phyloP scores from a whole-genome alignment of 1,284 basidiomycete genomes.

The Fomitopsis palustris region DNA sequence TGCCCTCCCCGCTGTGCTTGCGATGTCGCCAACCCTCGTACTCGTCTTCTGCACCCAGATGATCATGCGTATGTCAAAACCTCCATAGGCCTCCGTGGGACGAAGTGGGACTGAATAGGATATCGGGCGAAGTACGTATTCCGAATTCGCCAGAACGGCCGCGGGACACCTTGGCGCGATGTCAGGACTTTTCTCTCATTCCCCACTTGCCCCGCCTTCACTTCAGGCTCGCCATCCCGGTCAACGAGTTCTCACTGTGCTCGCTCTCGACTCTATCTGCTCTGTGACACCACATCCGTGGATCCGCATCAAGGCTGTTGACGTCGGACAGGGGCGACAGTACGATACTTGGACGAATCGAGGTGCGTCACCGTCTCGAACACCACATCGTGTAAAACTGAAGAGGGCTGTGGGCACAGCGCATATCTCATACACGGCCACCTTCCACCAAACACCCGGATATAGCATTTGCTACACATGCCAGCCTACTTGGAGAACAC shows the following conservation, averaged over 20 bases:
- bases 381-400: background rate
- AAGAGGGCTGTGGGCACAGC: background rate
- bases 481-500: conserved; percentile 29
- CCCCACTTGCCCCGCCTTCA: background rate
- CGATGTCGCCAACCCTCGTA: too few species aligned
- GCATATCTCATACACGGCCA: background rate
- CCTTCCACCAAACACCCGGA: background rate
- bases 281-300: background rate
- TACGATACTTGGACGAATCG: background rate
- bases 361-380: background rate
- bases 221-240: background rate
- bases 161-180: background rate
- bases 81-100: too few species aligned
- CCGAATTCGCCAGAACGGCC: background rate
- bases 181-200: background rate
- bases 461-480: conserved; percentile 12
- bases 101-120: too few species aligned
- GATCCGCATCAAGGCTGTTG: background rate
- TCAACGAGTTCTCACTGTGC: background rate
- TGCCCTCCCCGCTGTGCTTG: too few species aligned
- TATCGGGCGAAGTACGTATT: background rate
- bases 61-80: too few species aligned
- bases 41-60: too few species aligned
- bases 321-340: background rate
- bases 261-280: background rate